Percentiles rank a stretch among this genome's conserved stretches.
Evolutionary conservation across 139 green algal species (phyloP).

Genomic region (Chlamydomonas sp.): DNA sequence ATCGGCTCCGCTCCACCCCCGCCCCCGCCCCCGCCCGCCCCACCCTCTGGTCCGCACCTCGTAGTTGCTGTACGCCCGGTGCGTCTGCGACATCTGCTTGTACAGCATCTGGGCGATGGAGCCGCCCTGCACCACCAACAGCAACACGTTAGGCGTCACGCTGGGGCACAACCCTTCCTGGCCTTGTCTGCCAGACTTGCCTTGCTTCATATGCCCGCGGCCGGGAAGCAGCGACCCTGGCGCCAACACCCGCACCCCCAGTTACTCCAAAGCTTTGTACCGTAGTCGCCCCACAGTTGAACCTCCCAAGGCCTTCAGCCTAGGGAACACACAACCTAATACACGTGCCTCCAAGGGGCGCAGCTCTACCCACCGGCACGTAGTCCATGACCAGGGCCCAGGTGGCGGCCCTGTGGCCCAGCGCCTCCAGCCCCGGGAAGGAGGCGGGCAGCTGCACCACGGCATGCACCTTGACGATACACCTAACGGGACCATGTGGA

Average conservation of each 20-base stretch:
- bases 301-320: background rate
- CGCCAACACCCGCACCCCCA: background rate
- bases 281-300: background rate
- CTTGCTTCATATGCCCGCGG: too few species aligned
- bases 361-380: slow-evolving; percentile 5
- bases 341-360: background rate
- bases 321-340: background rate
- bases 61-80: slow-evolving; percentile 16
- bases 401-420: slow-evolving; percentile 16
- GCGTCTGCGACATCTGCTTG: slow-evolving; percentile 23
- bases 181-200: too few species aligned
- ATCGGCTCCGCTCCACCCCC: too few species aligned
- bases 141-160: too few species aligned
- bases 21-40: too few species aligned
- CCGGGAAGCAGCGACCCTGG: too few species aligned
- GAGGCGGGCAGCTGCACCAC: slow-evolving; percentile 26
- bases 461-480: slow-evolving; percentile 31
- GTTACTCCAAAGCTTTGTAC: background rate
- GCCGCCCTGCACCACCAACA: slow-evolving; percentile 5
- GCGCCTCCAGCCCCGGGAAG: slow-evolving; percentile 25
- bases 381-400: slow-evolving; percentile 34
- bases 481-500: background rate
- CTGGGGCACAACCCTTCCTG: too few species aligned
- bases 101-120: slow-evolving; percentile 1
- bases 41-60: background rate